Evolutionary conservation across 1,284 basidiomycete genomes (phyloP), one percentile per base, ranked within the genome.

Genomic region (Sutorius eximius): DNA sequence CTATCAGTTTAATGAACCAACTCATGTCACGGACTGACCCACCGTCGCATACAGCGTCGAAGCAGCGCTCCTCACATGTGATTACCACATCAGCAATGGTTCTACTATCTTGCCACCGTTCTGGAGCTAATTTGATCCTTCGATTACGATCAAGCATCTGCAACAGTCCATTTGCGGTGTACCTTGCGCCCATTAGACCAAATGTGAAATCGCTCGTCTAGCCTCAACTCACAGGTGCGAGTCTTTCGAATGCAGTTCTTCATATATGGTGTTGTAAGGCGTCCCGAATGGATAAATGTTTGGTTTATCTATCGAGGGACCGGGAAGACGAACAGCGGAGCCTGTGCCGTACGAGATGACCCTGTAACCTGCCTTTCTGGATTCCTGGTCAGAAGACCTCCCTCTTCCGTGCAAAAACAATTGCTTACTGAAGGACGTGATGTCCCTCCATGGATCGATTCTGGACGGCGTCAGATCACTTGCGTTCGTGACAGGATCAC

Each of bases 391-490:
- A 60, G 52, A 29, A 45, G 42, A 32, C 18, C 24, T 6, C 43
- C 48, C 9, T 52, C 48, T 13, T 45, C 7, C 20, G 33, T 12
- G 32, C 38, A 36, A 45, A n/a, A 30, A 49, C 5, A 29, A 45
- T 45, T 47, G 82, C 91, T 75, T 64, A 95, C 90, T 88, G 77
- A 42, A 99, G 75, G 11, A 97, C 93, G 65, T 88, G 84, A 70
- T 99, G 97, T 0, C 94, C 97, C 72, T 98, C 96, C 97, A 99
- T 99, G 1, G 95, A 98, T 34, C 97, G 89, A 71, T 99, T 99
- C 92, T 99, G 57, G 52, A 72, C 45, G 46, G 42, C 51, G 54
- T 68, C 52, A 65, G 55, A 44, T 43, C 47, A 49, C 44, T 37
- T 36, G 2, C n/a, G 44, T 42, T 53, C 49, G 33, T 36, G 51